These are phyloP conservation scores for Ricinus communis DNA, from an alignment of 345 rosid genomes.

Conservation along the genomic window DNA sequence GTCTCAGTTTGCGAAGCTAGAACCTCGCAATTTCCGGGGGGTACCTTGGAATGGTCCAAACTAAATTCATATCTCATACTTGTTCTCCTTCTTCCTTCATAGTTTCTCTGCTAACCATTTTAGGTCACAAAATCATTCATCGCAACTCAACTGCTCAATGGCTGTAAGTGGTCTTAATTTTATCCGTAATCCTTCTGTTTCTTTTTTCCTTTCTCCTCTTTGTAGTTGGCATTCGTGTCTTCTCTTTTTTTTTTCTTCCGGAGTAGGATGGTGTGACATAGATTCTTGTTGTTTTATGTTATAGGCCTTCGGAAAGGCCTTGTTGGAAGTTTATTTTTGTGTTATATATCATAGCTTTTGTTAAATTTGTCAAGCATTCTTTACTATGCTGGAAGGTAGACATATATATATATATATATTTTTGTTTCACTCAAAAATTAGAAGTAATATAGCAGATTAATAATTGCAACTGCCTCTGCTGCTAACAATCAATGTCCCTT, in stretches of 20 bases:
- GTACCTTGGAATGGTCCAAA: not conserved
- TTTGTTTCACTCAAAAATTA: too few relatives aligned
- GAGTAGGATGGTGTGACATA: too few relatives aligned
- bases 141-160: not conserved
- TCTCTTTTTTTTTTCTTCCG: too few relatives aligned
- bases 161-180: constrained; percentile 11
- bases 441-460: too few relatives aligned
- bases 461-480: too few relatives aligned
- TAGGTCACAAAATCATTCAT: not conserved
- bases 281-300: not conserved
- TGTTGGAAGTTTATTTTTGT: not conserved
- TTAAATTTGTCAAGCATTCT: too few relatives aligned
- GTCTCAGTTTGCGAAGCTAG: not conserved
- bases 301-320: not conserved
- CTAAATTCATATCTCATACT: not conserved
- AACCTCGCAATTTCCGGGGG: not conserved
- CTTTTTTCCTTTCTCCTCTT: too few relatives aligned
- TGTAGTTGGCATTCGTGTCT: too few relatives aligned
- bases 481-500: too few relatives aligned
- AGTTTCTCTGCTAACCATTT: not conserved
- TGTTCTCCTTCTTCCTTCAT: not conserved
- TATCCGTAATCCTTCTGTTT: too few relatives aligned
- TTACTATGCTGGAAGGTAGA: too few relatives aligned
- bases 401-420: too few relatives aligned
- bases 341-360: not conserved